Evolutionary conservation across 768 basidiomycete genomes (phyloP).

Genomic region (Hypholoma fasciculare): DNA sequence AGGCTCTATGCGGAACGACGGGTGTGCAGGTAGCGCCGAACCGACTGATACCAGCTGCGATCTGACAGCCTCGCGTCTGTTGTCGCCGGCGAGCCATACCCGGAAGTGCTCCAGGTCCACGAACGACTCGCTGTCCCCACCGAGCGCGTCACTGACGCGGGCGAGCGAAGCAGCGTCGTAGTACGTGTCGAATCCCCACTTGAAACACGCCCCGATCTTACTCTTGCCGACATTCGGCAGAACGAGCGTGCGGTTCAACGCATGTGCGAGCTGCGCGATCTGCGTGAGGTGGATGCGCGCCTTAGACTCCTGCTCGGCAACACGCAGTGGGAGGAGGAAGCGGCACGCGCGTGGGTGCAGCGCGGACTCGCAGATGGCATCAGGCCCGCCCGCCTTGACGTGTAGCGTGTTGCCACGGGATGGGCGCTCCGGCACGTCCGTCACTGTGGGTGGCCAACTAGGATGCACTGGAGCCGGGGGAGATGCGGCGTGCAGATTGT

Average conservation of each 20-base stretch:
- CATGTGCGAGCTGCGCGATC: constrained; percentile 45
- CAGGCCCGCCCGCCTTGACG: not conserved
- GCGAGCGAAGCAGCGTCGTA: constrained; percentile 37
- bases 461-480: constrained; percentile 5
- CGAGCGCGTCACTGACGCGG: not conserved
- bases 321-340: constrained; percentile 48
- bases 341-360: constrained; percentile 30
- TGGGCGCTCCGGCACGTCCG: constrained; percentile 5
- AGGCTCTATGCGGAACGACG: not conserved
- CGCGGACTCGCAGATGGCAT: constrained; percentile 15
- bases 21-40: constrained; percentile 1
- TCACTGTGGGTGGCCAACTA: constrained; percentile 1
- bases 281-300: constrained; percentile 56
- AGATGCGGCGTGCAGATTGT: constrained; percentile 5
- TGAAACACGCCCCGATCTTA: constrained; percentile 51
- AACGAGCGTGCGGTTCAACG: constrained; percentile 56
- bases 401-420: not conserved
- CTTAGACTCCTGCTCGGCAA: constrained; percentile 61
- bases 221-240: constrained; percentile 62
- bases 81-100: constrained; percentile 5
- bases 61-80: constrained; percentile 28
- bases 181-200: constrained; percentile 49
- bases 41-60: constrained; percentile 36
- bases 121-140: constrained; percentile 15
- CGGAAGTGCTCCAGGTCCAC: constrained; percentile 37